Base-by-base conservation (phyloP, 495 filamentous ascomycete species). In the Tuber indicum region DNA sequence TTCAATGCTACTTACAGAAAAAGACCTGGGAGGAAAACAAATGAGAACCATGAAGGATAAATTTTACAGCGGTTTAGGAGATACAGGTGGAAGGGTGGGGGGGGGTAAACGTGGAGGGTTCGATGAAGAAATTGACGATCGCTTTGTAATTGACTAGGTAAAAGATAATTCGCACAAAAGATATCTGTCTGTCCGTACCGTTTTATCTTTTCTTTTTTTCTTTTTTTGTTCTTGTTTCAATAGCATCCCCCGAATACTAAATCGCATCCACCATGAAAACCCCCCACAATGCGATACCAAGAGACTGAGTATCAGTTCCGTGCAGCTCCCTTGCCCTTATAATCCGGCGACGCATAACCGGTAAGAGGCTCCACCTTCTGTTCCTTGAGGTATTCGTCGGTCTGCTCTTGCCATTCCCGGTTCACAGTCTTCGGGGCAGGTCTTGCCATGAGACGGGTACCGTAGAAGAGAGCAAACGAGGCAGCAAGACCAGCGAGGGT, bases 331-430 rank as follows among this genome's bases (percentile, higher is more conserved):
- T 89, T 88, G 85, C 94, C 94, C 77, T 86, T 86, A 86, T 97
- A 97, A 76, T 90, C 90, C 84, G 92, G 89, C 82, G 90, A 90
- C 79, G 92, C 90, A 85, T 96, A 84, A 87, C 94, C 94, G 79
- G 93, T 93, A 85, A 97, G 90, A 71, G 96, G 94, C 86, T 99
- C 94, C 81, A 92, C 90, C 77, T 91, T 92, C 90, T 97, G 92
- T 81, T 96, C 95, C 89, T 89, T 92, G 83, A 97, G 88, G 85
- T 92, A 96, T 87, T 97, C 96, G 86, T 98, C 95, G 77, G 90
- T 88, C 75, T 90, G 91, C 88, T 97, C 93, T 87, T 98, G 92
- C 87, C 89, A 98, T 86, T 99, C 96, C 88, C 92, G 92, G 86
- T 86, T 94, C 93, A 99, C 95, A 81, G 96, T 97, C 85, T 86